Percentiles rank a stretch among this genome's conserved stretches.
Conservation (phyloP, 352 stramenopile species). For the Phytophthora pluvialis region DNA sequence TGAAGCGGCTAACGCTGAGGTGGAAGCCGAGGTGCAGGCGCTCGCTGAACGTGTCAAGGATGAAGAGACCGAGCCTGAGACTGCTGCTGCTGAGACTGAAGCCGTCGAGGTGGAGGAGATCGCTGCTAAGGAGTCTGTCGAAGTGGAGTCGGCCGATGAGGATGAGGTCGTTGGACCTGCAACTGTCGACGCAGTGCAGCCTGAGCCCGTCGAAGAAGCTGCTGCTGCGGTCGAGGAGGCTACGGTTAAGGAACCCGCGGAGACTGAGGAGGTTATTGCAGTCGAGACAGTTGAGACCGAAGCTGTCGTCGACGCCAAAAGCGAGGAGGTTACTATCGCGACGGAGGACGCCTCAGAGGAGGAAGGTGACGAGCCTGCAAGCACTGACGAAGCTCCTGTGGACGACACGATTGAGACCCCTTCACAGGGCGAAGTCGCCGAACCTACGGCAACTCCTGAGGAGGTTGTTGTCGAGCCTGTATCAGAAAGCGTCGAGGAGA, state of each 20-base stretch:
- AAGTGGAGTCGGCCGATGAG: not conserved
- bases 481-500: not conserved
- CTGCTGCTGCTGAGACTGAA: not conserved
- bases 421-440: not conserved
- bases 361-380: not conserved
- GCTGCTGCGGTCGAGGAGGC: not conserved
- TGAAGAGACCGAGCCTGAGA: not conserved
- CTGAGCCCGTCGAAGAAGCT: not conserved
- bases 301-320: not conserved
- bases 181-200: not conserved
- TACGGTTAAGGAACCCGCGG: not conserved
- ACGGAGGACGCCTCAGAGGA: not conserved
- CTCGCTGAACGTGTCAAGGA: not conserved
- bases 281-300: not conserved
- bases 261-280: not conserved
- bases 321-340: not conserved
- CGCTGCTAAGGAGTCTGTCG: not conserved
- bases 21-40: not conserved
- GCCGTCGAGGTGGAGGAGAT: not conserved
- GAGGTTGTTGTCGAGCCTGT: not conserved
- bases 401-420: slow-evolving; percentile 1
- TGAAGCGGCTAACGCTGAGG: not conserved
- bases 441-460: not conserved
- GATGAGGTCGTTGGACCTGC: not conserved
- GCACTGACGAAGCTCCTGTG: not conserved